phyloP scores from a whole-genome alignment of 2,329 filamentous ascomycete genomes.

The Cryphonectria nitschkei region DNA sequence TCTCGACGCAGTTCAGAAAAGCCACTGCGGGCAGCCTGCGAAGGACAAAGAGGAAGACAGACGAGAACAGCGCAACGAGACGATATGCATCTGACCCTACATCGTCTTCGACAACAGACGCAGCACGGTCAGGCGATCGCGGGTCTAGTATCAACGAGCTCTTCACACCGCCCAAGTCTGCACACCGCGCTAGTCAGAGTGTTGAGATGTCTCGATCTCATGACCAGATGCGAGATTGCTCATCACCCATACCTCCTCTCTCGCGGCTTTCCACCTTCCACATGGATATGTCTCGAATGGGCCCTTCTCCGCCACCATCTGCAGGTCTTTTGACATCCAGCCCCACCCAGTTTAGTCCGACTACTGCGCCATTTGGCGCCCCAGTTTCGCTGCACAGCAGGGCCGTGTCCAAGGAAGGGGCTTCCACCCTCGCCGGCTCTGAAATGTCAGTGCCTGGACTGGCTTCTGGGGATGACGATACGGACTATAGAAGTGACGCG shows the following conservation, averaged over 20 bases:
- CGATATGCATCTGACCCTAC: constrained; percentile 60
- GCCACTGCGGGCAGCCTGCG: constrained; percentile 60
- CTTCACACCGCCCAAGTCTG: constrained; percentile 34
- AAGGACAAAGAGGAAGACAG: constrained; percentile 54
- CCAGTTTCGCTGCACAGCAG: constrained; percentile 46
- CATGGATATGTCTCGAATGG: constrained; percentile 54
- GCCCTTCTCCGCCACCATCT: constrained; percentile 45
- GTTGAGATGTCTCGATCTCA: constrained; percentile 37
- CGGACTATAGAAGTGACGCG: constrained; percentile 78
- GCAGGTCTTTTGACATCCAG: constrained; percentile 43
- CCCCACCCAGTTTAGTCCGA: constrained; percentile 47
- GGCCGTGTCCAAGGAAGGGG: constrained; percentile 50
- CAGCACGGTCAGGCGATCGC: constrained; percentile 32
- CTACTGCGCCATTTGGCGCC: constrained; percentile 36
- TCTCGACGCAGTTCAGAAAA: constrained; percentile 65
- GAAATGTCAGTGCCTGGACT: constrained; percentile 69
- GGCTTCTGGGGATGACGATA: constrained; percentile 73
- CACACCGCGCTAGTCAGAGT: constrained; percentile 34
- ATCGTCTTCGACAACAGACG: constrained; percentile 36
- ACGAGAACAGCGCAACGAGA: constrained; percentile 47
- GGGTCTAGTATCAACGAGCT: constrained; percentile 36
- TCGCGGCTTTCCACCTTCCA: constrained; percentile 59
- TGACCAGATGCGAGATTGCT: constrained; percentile 49
- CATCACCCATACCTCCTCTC: constrained; percentile 60
- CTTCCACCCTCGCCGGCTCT: constrained; percentile 70